These are phyloP conservation scores for Fusarium agapanthi DNA, from an alignment of 2,329 filamentous ascomycete species.

Conservation along the genomic window DNA sequence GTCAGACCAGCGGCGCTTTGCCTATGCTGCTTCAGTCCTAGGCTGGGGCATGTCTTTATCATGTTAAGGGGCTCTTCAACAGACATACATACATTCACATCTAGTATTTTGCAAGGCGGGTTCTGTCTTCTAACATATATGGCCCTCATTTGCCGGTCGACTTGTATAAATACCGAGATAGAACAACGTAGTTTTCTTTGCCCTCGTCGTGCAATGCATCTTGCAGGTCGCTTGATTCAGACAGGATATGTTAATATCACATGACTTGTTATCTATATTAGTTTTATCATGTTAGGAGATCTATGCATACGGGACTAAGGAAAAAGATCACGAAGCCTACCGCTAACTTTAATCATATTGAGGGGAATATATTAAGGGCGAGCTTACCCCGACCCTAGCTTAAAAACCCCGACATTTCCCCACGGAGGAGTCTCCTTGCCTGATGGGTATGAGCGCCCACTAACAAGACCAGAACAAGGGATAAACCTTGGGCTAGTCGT, in stretches of 20 bases:
- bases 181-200: constrained; percentile 12
- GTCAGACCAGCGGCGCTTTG: not conserved
- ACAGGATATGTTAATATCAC: not conserved
- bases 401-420: constrained; percentile 36
- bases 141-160: not conserved
- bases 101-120: not conserved
- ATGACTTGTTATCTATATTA: not conserved
- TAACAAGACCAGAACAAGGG: constrained; percentile 13
- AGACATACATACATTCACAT: not conserved
- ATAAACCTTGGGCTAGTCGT: not conserved
- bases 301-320: not conserved
- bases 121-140: not conserved
- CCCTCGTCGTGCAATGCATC: constrained; percentile 3
- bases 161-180: not conserved
- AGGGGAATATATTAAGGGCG: constrained; percentile 7
- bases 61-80: not conserved
- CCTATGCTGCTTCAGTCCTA: not conserved
- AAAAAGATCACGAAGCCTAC: constrained; percentile 2
- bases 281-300: not conserved
- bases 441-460: constrained; percentile 4
- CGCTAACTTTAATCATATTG: not conserved
- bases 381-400: constrained; percentile 27
- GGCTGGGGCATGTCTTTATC: not conserved
- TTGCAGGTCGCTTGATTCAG: not conserved
- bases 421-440: constrained; percentile 17